Percentiles rank a stretch among this genome's conserved stretches.
These are phyloP conservation scores for Parmales sp. DNA, from an alignment of 108 stramenopile genomes.

Conservation along the genomic window DNA sequence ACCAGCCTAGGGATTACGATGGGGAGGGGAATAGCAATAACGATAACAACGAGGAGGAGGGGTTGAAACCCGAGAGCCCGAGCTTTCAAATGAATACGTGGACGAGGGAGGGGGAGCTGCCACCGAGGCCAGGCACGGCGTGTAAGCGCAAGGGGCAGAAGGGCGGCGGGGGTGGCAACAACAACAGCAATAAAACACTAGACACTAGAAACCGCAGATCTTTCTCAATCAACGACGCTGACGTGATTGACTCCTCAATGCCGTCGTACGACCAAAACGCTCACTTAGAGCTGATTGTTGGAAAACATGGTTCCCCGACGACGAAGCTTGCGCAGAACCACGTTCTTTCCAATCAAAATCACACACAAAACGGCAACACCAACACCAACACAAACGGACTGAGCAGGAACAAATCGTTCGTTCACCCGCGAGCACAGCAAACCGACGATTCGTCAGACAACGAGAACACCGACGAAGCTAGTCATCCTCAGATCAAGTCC, in stretches of 20 bases:
- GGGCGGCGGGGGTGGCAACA: no score
- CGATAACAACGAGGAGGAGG: not conserved
- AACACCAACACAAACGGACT: not conserved
- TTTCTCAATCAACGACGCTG: not conserved
- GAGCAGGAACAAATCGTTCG: not conserved
- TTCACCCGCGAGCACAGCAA: not conserved
- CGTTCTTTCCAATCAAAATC: no score
- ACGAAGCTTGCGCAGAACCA: not conserved
- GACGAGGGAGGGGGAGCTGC: not conserved
- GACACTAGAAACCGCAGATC: no score
- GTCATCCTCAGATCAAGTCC: no score
- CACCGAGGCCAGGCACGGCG: not conserved
- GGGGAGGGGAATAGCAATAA: not conserved
- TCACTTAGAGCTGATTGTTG: not conserved
- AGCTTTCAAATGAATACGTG: not conserved
- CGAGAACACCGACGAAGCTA: not conserved
- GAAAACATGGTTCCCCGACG: not conserved
- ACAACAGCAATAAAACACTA: no score
- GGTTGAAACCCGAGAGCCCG: not conserved
- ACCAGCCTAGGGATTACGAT: not conserved
- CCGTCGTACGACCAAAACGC: not conserved
- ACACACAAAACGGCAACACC: no score
- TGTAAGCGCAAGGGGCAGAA: not conserved
- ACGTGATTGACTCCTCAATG: not conserved
- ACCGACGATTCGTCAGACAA: no score